Evolutionary conservation across 768 basidiomycete genomes (phyloP), one percentile per base, ranked within the genome.

Genomic region (Stropharia rugosoannulata): DNA sequence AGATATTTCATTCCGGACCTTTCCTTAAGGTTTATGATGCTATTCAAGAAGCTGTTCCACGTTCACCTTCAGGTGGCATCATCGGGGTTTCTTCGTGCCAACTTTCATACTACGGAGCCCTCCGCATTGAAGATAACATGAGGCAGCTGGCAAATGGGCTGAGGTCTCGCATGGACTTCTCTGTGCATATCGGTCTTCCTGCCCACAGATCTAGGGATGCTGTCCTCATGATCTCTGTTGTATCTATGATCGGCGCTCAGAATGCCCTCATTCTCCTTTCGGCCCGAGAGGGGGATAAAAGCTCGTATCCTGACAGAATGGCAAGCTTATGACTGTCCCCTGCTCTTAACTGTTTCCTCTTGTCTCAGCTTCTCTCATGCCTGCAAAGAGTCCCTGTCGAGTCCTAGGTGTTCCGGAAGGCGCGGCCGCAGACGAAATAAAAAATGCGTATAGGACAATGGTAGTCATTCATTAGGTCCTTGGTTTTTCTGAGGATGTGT

Each of bases 381-480:
- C 78, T 49, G 66, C 80, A 66, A 64, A 73, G 54, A 64, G 66
- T 40, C 69, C 69, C 51, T 74, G 77, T 59, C 72, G 75, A 52
- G 70, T 79, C 54, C 72, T 85, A 46, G 81, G 77, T 55, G 67
- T 85, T 60, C 66, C 64, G 36, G 65, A 67, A 48, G 71, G 75
- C 57, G 80, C 82, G 27, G 78, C 71, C 51, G 69, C 77, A 56
- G 79, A 82, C 44, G 79, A 78, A 45, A 79, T 86, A 68, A 81
- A 76, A 67, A 70, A 74, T 49, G 84, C 85, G 12, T 88, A 88
- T 71, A 85, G 80, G 71, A 80, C 75, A 66, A 73, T 82, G 72
- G 86, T 86, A 71, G 62, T 59, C 44, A 55, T 64, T 59, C 54
- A 59, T 57, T 60, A 55, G 46, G 44, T 61, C 59, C 63, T 54